Evolutionary conservation across 2,329 filamentous ascomycete genomes (phyloP), one percentile per base, ranked within the genome.

Genomic region (Emericellopsis atlantica): DNA sequence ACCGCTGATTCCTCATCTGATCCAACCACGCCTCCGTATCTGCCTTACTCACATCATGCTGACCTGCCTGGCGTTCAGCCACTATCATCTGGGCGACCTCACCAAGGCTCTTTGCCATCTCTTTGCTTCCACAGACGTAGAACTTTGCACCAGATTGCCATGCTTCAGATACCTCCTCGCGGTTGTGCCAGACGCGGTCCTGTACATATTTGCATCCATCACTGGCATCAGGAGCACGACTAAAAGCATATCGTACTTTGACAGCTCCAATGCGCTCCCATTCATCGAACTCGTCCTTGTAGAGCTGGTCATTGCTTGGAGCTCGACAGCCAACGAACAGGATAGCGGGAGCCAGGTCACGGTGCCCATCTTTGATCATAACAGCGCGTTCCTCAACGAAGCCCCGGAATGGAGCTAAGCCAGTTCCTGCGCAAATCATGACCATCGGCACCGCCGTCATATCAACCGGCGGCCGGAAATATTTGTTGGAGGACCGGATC

Each of bases 211-310:
- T 34, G 32, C 14, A n/a, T 10, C 24, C 24, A 10, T 26, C 6
- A 6, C 6, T 6, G 14, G 14, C 16, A 7, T 34, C 16, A 6
- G 7, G 6, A 7, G 6, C 32, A 7, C 67, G 60, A 5, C 55
- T 59, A 43, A 61, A 86, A 0, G 81, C 78, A 46, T 74, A 69
- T 1, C 69, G 64, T 1, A 86, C 67, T 2, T 70, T 65, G 0
- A 86, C 77, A 1, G 70, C 77, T 3, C 81, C 81, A 1, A 65
- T 52, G 1, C 52, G 46, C 50, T 78, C 67, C 82, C 82, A 87
- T 6, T 52, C 54, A 12, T 67, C 65, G 4, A 84, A 56, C 46
- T 78, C 71, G 0, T 71, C 67, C 0, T 65, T 58, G 57, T 84
- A 84, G 0, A 84, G 51, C 33, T 76, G 66, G 47, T 84, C 80